Conservation (phyloP, 2,329 filamentous ascomycete species). For the Cladosporium sp. region DNA sequence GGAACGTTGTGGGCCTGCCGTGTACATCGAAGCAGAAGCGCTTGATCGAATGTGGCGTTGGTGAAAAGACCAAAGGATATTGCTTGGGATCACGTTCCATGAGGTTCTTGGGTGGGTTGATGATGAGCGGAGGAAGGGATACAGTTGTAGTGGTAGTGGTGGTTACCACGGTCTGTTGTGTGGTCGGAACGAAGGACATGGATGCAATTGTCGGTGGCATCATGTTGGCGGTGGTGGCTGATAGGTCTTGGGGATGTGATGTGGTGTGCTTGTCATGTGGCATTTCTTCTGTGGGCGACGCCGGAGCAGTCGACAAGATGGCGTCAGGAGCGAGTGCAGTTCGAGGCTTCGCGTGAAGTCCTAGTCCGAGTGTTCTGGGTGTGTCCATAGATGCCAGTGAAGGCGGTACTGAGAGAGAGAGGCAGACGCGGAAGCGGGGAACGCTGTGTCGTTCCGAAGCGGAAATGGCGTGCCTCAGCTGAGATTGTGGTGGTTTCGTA, state of each 20-base stretch:
- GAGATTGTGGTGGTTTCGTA: neutral
- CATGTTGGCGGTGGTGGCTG: conserved; percentile 21
- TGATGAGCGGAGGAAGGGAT: conserved; percentile 77
- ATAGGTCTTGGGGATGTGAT: conserved; percentile 20
- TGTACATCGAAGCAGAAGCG: conserved; percentile 74
- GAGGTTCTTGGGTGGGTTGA: conserved; percentile 70
- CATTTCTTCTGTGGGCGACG: conserved; percentile 33
- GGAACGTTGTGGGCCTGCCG: conserved; percentile 60
- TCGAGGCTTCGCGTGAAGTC: conserved; percentile 16
- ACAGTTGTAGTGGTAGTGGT: conserved; percentile 89
- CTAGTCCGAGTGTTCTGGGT: conserved; percentile 20
- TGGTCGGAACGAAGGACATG: conserved; percentile 63
- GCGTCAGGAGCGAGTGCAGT: conserved; percentile 23
- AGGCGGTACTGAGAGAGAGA: neutral
- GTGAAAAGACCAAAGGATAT: conserved; percentile 81
- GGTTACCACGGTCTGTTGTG: conserved; percentile 70
- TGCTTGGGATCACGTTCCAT: conserved; percentile 78
- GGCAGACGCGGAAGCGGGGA: neutral
- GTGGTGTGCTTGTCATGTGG: conserved; percentile 20
- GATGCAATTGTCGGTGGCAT: conserved; percentile 53
- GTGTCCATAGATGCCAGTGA: neutral
- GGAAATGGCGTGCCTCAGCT: neutral
- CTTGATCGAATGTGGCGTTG: conserved; percentile 76
- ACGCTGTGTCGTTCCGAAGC: neutral
- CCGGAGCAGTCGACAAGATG: conserved; percentile 36